These are phyloP conservation scores for Manihot esculenta DNA, from an alignment of 441 rosid species.

Conservation along the genomic window DNA sequence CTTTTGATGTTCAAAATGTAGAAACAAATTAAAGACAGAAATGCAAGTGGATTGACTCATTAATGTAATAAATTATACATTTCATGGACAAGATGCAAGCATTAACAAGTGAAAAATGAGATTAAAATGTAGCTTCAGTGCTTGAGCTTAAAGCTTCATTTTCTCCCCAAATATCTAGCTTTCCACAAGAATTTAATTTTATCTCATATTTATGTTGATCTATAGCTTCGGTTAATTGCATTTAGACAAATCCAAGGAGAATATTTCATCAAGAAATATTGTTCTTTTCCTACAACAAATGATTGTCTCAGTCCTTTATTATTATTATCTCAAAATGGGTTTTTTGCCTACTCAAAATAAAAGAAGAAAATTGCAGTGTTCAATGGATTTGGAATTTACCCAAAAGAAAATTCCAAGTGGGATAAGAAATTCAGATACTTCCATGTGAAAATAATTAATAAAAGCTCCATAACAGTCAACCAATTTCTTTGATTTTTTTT, in stretches of 20 bases:
- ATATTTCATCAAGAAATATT: slow-evolving; percentile 7
- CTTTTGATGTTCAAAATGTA: not conserved
- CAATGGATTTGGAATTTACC: not conserved
- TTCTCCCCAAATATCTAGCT: no score
- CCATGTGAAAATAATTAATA: slow-evolving; percentile 11
- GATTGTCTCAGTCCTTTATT: slow-evolving; percentile 8
- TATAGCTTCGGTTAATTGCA: slow-evolving; percentile 11
- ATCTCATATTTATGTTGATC: not conserved
- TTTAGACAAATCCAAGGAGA: not conserved
- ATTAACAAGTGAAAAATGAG: not conserved
- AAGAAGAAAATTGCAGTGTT: no score
- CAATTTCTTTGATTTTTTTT: not conserved
- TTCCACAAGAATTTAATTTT: no score
- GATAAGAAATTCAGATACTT: slow-evolving; percentile 5
- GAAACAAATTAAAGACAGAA: not conserved
- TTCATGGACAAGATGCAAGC: not conserved
- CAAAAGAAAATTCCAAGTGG: not conserved
- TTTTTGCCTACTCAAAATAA: no score
- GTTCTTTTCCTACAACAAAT: not conserved
- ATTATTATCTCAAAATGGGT: not conserved
- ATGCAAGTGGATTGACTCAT: not conserved
- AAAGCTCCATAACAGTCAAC: slow-evolving; percentile 1
- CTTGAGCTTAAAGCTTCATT: slow-evolving; percentile 10
- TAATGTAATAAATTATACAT: not conserved
- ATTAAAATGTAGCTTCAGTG: not conserved